A percentile compares a stretch with the other conserved stretches of the same genome.
Conservation (phyloP, 352 stramenopile genomes). For the Phytopythium vexans region DNA sequence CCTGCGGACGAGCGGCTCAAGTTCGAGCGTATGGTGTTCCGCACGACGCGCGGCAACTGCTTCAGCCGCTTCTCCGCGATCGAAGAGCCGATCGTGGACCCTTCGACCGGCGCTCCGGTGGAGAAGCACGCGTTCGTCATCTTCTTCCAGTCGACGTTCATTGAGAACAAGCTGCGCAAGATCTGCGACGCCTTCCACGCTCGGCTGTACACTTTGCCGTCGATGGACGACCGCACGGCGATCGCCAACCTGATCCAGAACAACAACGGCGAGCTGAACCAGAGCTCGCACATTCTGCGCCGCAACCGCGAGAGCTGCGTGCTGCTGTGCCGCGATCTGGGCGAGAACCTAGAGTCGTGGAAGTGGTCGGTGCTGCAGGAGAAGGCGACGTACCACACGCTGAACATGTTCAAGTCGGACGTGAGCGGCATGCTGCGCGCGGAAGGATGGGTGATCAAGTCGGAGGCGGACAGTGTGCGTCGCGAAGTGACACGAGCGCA, state of each 20-base stretch:
- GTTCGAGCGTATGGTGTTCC: constrained; percentile 99
- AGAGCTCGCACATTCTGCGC: constrained; percentile 95
- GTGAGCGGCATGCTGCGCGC: constrained; percentile 96
- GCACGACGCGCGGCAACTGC: constrained; percentile 98
- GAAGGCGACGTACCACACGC: constrained; percentile 97
- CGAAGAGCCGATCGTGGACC: constrained; percentile 88
- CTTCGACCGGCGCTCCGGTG: constrained; percentile 83
- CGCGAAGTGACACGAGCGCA: constrained; percentile 88
- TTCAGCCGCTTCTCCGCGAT: constrained; percentile 97
- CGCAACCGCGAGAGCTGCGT: constrained; percentile 96
- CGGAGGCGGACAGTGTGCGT: constrained; percentile 77
- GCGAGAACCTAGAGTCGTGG: constrained; percentile 94
- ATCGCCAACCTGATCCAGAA: constrained; percentile 90
- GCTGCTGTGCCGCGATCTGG: constrained; percentile 91
- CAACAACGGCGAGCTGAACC: constrained; percentile 93
- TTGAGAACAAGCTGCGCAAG: constrained; percentile 98
- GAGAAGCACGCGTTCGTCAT: constrained; percentile 91
- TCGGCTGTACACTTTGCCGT: constrained; percentile 93
- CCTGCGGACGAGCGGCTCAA: constrained; percentile 91
- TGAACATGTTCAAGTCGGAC: constrained; percentile 98
- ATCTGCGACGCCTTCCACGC: constrained; percentile 98
- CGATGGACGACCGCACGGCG: constrained; percentile 92
- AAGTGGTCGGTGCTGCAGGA: constrained; percentile 96
- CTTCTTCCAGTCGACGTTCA: constrained; percentile 97
- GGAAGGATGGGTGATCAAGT: constrained; percentile 96